Conservation (phyloP, 1,139 yeast species). For the Lizanozyma gosingica region DNA sequence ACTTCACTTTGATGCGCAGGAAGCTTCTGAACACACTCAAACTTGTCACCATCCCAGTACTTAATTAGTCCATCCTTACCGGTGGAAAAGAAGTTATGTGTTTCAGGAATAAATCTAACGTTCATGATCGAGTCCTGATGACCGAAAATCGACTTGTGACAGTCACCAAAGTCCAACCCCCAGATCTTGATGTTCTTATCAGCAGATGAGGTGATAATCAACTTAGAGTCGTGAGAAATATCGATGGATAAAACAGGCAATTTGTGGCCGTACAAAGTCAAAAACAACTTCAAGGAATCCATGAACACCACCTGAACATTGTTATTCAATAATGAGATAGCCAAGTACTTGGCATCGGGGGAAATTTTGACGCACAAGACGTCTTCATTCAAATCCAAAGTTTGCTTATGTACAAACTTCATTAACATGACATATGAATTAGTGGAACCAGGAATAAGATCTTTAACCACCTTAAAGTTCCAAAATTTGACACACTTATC, state of each 20-base stretch:
- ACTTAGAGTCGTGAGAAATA: constrained; percentile 78
- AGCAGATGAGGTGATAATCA: constrained; percentile 87
- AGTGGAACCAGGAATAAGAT: constrained; percentile 58
- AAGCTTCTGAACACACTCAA: constrained; percentile 83
- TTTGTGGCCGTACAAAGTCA: constrained; percentile 91
- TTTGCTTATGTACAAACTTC: constrained; percentile 63
- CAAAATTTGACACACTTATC: constrained; percentile 87
- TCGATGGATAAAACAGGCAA: constrained; percentile 88
- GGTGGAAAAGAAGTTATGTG: constrained; percentile 84
- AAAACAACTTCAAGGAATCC: constrained; percentile 77
- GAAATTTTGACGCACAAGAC: constrained; percentile 75
- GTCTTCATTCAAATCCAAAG: constrained; percentile 81
- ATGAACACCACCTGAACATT: constrained; percentile 89
- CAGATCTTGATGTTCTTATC: constrained; percentile 95
- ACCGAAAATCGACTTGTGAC: constrained; percentile 92
- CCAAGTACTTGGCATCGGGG: constrained; percentile 68
- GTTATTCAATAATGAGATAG: constrained; percentile 80
- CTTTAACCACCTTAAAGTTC: constrained; percentile 66
- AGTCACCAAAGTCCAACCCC: constrained; percentile 98
- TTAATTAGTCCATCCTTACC: constrained; percentile 85
- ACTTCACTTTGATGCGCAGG: constrained; percentile 89
- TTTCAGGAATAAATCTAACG: constrained; percentile 72
- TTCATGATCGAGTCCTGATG: constrained; percentile 94
- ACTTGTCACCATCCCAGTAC: constrained; percentile 98
- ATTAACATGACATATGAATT: constrained; percentile 42